Conservation (phyloP, 2,329 filamentous ascomycete species). For the Penicillium sp. region DNA sequence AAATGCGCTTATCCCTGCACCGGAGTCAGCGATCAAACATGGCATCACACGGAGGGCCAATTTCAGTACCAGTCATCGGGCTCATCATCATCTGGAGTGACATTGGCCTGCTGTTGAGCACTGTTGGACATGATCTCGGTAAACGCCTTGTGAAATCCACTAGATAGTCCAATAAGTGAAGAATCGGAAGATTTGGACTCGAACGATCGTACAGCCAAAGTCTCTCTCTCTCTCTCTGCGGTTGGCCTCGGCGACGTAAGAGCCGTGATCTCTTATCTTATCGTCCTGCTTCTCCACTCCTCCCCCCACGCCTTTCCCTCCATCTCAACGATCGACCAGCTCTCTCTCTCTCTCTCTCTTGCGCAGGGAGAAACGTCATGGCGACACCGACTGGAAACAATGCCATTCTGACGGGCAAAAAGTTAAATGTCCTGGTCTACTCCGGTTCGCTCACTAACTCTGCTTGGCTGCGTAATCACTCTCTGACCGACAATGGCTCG, state of each 20-base stretch:
- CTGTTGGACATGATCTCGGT: constrained; percentile 52
- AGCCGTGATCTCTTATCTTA: constrained; percentile 13
- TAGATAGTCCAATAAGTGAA: too few relatives aligned
- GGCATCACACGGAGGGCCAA: not conserved
- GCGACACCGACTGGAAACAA: constrained; percentile 26
- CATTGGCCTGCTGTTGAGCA: constrained; percentile 40
- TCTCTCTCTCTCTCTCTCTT: too few relatives aligned
- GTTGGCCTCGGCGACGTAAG: constrained; percentile 15
- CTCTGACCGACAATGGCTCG: constrained; percentile 24
- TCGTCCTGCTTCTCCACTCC: constrained; percentile 9
- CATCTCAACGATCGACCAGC: constrained; percentile 9
- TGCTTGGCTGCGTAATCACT: constrained; percentile 20
- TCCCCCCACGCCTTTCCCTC: constrained; percentile 3
- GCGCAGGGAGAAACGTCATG: constrained; percentile 10
- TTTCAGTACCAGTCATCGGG: constrained; percentile 81
- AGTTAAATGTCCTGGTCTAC: constrained; percentile 89
- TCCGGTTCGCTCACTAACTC: constrained; percentile 55
- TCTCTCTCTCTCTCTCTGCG: not conserved
- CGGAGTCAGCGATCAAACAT: constrained; percentile 17
- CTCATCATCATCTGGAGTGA: constrained; percentile 64
- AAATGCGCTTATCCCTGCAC: constrained; percentile 90
- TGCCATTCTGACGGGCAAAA: constrained; percentile 54
- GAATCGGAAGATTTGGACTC: too few relatives aligned
- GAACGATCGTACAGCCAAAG: too few relatives aligned
- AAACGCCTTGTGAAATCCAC: constrained; percentile 1